Evolutionary conservation across 805 yeast species (phyloP).

Genomic region (Saturnispora quitensis): DNA sequence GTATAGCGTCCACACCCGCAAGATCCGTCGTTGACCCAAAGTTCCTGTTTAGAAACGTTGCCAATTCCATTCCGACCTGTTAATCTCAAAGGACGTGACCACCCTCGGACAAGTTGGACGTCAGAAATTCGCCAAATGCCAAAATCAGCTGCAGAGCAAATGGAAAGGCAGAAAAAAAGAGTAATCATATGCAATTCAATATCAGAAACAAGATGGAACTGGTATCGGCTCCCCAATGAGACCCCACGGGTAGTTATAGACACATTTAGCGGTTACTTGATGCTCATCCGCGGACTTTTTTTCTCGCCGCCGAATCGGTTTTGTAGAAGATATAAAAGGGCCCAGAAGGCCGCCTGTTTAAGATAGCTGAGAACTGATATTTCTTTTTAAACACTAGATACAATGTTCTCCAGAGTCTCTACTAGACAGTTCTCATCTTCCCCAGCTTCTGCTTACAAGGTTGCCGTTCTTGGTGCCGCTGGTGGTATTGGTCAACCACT

Average conservation of each 20-base stretch:
- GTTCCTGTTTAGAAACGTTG: not conserved
- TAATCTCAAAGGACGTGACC: not conserved
- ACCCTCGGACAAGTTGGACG: not conserved
- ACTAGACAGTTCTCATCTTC: conserved; percentile 53
- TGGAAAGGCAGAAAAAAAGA: not conserved
- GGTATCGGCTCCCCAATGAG: not conserved
- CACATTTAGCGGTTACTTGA: not conserved
- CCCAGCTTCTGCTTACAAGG: conserved; percentile 65
- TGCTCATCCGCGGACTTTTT: conserved; percentile 3
- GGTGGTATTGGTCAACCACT: conserved; percentile 95
- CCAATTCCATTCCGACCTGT: not conserved
- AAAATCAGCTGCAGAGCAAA: not conserved
- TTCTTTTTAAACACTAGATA: conserved; percentile 2
- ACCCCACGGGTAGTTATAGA: not conserved
- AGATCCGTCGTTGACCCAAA: not conserved
- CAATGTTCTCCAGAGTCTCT: conserved; percentile 48
- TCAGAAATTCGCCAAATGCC: not conserved
- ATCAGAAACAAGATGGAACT: too few relatives aligned
- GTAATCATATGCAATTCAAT: not conserved
- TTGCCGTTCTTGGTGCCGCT: conserved; percentile 78
- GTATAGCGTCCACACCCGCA: not conserved
- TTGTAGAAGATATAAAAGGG: not conserved
- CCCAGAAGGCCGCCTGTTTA: not conserved
- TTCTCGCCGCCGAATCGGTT: conserved; percentile 1
- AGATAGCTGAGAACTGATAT: not conserved